Conservation (phyloP, 805 yeast genomes). For the Wickerhamiella shivajii region DNA sequence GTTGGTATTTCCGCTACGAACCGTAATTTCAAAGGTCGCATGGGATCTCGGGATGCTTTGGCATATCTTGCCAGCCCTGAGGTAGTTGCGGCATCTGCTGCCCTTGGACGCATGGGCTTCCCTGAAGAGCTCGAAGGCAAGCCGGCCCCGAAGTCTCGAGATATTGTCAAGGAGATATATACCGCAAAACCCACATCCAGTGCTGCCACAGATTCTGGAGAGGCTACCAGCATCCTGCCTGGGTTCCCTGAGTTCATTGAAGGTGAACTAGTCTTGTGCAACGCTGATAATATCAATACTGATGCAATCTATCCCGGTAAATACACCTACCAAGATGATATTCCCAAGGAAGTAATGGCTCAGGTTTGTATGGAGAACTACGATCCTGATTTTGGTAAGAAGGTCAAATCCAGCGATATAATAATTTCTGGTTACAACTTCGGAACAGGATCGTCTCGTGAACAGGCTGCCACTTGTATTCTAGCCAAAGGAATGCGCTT, state of each 20-base stretch:
- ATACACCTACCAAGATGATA: constrained; percentile 97
- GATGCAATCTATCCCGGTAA: constrained; percentile 99
- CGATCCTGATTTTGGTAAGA: constrained; percentile 71
- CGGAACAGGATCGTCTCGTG: constrained; percentile 97
- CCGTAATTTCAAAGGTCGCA: constrained; percentile 96
- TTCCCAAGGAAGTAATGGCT: constrained; percentile 90
- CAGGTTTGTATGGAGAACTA: constrained; percentile 99
- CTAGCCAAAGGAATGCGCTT: constrained; percentile 84
- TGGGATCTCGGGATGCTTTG: constrained; percentile 94
- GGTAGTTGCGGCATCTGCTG: constrained; percentile 96
- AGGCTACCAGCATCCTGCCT: constrained; percentile 44
- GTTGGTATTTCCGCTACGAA: constrained; percentile 97
- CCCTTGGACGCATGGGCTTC: constrained; percentile 84
- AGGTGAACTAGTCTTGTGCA: constrained; percentile 90
- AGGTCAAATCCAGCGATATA: constrained; percentile 79
- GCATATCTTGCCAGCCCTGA: constrained; percentile 96
- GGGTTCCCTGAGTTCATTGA: constrained; percentile 84
- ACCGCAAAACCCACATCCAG: constrained; percentile 20
- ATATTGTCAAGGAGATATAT: constrained; percentile 33
- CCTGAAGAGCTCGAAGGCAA: constrained; percentile 71
- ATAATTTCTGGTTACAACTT: constrained; percentile 86
- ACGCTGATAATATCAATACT: constrained; percentile 85
- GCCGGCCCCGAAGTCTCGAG: constrained; percentile 33
- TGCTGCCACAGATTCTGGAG: constrained; percentile 22
- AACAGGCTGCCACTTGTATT: constrained; percentile 98